These are phyloP conservation scores for Echium plantagineum DNA, from an alignment of 257 asterid species.

Conservation along the genomic window DNA sequence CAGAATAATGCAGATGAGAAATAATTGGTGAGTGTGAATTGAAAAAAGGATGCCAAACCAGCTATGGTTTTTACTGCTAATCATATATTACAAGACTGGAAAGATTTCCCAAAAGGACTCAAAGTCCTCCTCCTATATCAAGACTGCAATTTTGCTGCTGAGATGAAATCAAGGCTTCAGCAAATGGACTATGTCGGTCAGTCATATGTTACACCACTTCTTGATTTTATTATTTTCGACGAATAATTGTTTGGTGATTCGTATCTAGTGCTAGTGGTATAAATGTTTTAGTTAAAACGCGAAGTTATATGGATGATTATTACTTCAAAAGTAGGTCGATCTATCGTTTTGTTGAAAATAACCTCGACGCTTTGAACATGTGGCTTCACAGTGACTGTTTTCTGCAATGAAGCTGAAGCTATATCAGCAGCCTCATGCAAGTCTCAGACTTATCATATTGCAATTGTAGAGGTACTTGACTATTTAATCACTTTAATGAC, in stretches of 20 bases:
- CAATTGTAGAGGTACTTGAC: conserved; percentile 35
- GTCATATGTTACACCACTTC: too few species aligned
- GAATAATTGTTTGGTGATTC: too few species aligned
- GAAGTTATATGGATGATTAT: too few species aligned
- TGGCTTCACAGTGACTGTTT: conserved; percentile 23
- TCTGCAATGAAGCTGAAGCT: conserved; percentile 31
- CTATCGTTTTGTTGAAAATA: too few species aligned
- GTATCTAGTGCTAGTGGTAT: too few species aligned
- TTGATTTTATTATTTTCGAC: too few species aligned
- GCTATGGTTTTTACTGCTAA: conserved; percentile 40
- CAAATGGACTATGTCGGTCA: conserved; percentile 36
- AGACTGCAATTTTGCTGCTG: conserved; percentile 18
- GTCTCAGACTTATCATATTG: conserved; percentile 36
- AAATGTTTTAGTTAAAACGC: too few species aligned
- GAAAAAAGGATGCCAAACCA: conserved; percentile 31
- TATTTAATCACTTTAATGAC: neutral
- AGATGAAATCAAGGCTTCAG: conserved; percentile 33
- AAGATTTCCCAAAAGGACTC: conserved; percentile 46
- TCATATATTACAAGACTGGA: conserved; percentile 30
- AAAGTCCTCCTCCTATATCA: conserved; percentile 35
- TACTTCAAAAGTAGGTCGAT: too few species aligned
- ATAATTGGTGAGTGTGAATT: conserved; percentile 7
- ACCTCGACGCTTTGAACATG: neutral
- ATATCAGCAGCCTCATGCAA: conserved; percentile 26
- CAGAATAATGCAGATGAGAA: conserved; percentile 10